Evolutionary conservation across 1,284 basidiomycete genomes (phyloP), one percentile per base, ranked within the genome.

Genomic region (Cutaneotrichosporon sp.): DNA sequence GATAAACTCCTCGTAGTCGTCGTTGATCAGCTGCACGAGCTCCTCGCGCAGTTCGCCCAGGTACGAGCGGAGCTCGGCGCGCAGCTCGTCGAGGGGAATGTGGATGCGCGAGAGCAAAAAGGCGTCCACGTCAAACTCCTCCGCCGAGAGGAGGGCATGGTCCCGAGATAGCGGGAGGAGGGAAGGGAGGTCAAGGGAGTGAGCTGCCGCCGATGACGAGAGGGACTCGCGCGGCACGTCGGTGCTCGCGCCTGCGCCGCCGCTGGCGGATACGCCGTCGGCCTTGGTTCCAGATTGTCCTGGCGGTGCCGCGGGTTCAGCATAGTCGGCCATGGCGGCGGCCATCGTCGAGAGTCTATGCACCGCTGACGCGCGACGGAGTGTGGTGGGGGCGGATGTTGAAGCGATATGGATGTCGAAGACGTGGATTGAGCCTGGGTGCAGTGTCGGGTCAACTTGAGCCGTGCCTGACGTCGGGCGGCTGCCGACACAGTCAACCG

Each of bases 1-100:
- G 61, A 98, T 96, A 72, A 97, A 97, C 41, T 92, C 92, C 72
- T 92, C 91, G 73, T 97, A 97, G 75, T 97, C 93, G 66, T 92
- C 87, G 72, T 98, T 97, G 73, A 98, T 97, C 68, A 97, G 83
- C 67, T 84, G 85, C 26, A 97, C 90, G 26, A 98, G 81, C 70
- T 96, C 91, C 69, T 92, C 88, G 67, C 93, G 90, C 62, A 98
- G 77, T 14, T 81, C 79, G 1, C 83, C 82, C 54, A 90, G 80
- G 73, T 97, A 97, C 53, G 87, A 84, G 26, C 90, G 82, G 14
- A 98, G 79, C 69, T 98, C 92, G 15, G 82, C 76, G 49, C 91
- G 85, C 35, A 97, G 79, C 70, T 94, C 91, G 42, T 87, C 85
- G 13, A 96, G 80, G 10, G 90, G 88, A 0, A 87, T 88, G 65